Evolutionary conservation across 176 grass and related monocot genomes (phyloP), one percentile per base, ranked within the genome.

Genomic region (Aegilops longissima): DNA sequence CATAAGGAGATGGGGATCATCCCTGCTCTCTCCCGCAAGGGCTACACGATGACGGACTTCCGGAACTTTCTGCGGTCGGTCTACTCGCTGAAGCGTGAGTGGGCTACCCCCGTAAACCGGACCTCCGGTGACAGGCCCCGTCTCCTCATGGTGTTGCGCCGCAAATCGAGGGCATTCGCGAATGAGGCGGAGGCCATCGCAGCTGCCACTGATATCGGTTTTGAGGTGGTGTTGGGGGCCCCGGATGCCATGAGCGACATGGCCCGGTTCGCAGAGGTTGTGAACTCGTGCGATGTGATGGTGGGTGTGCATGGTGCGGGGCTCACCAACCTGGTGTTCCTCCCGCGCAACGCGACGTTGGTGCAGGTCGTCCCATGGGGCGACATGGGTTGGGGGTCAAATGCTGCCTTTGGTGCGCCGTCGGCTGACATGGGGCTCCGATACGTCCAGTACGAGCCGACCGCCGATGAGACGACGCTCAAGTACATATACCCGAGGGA

Each of bases 301-400:
- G 4, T 77, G 9, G 74, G 74, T 5, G 74, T 77, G 47, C 74
- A 77, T 18, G 74, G 74, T 9, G 74, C 74, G 2, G 74, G 74
- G 9, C 74, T 77, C 25, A 56, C 74, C 74, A 77, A 77, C 74
- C 0, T 77, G 27, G 27, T 77, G 74, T 77, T 77, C 74, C 74
- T 77, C 47, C 74, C 74, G 0, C 63, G 62, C 79, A 70, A 4
- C 12, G 11, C 89, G 80, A 88, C 73, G 45, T 68, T 52, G 0
- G 66, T 97, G 67, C 95, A 97, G 81, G 89, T 97, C 78, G 66
- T 97, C 49, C 95, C 92, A 9, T 92, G 92, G 56, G 92, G 95
- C 1, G 80, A 33, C 21, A 17, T 97, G 38, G 81, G 83, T 31
- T 82, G 76, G 58, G 51, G 78, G 12, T 83, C 69, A 86, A 54